Evolutionary conservation across 495 filamentous ascomycete genomes (phyloP).

Genomic region (Aspergillus kassunensis): DNA sequence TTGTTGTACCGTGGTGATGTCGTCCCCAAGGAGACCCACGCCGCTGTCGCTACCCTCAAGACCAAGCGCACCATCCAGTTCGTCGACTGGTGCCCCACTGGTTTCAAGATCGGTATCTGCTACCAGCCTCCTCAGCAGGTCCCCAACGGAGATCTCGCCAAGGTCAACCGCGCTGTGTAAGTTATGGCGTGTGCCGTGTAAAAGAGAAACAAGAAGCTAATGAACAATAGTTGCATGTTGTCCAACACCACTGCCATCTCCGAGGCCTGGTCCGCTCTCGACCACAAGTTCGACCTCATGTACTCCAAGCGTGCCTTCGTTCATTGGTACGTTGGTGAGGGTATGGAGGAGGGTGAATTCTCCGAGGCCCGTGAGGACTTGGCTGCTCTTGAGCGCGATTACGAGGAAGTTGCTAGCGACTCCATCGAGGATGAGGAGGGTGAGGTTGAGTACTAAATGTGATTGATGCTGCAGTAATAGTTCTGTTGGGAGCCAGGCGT

Average conservation of each 20-base stretch:
- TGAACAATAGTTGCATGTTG: slow-evolving; percentile 76
- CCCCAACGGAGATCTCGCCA: slow-evolving; percentile 93
- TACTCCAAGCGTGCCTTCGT: slow-evolving; percentile 99
- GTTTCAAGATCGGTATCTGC: slow-evolving; percentile 99
- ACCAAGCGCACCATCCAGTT: slow-evolving; percentile 98
- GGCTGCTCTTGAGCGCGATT: slow-evolving; percentile 96
- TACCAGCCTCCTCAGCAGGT: slow-evolving; percentile 95
- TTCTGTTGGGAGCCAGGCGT: slow-evolving; percentile 26
- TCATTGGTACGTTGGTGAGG: slow-evolving; percentile 99
- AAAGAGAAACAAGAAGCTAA: slow-evolving; percentile 17
- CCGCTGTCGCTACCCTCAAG: slow-evolving; percentile 90
- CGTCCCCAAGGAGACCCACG: slow-evolving; percentile 90
- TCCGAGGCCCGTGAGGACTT: slow-evolving; percentile 98
- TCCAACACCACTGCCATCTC: slow-evolving; percentile 99
- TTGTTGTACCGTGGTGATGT: slow-evolving; percentile 98
- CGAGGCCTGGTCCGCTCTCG: slow-evolving; percentile 96
- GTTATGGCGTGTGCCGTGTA: slow-evolving; percentile 27
- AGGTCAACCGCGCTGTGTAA: slow-evolving; percentile 96
- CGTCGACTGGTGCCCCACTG: slow-evolving; percentile 99
- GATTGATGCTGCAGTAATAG: slow-evolving; percentile 11
- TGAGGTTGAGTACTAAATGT: slow-evolving; percentile 90
- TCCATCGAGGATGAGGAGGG: slow-evolving; percentile 82
- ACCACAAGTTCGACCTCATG: slow-evolving; percentile 99
- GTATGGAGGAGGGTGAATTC: slow-evolving; percentile 99
- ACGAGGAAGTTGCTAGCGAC: slow-evolving; percentile 98